Evolutionary conservation across 2,329 filamentous ascomycete species (phyloP).

Genomic region (Penicillium capsulatum): DNA sequence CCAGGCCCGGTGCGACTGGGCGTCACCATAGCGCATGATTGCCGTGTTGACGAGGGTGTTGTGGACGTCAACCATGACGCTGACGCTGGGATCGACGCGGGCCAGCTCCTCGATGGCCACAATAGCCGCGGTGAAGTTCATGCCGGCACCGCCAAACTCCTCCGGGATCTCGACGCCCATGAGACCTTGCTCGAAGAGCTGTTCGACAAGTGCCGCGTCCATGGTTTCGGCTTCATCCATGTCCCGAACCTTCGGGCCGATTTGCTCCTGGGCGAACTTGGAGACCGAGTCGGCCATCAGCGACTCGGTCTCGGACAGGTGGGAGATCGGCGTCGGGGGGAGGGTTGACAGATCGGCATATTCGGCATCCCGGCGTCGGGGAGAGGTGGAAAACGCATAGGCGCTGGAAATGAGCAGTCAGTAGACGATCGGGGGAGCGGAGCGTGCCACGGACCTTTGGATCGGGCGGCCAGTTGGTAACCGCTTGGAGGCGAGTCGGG

Average conservation of each 20-base stretch:
- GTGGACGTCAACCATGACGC: conserved; percentile 93
- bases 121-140: conserved; percentile 98
- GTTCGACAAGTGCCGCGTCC: conserved; percentile 82
- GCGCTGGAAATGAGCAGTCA: conserved; percentile 27
- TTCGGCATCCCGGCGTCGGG: conserved; percentile 54
- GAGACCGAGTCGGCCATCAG: conserved; percentile 86
- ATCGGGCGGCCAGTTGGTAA: conserved; percentile 36
- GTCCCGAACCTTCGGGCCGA: conserved; percentile 85
- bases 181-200: conserved; percentile 92
- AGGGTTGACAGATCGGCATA: conserved; percentile 68
- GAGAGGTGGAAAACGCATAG: conserved; percentile 59
- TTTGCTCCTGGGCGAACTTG: conserved; percentile 84
- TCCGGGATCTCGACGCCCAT: conserved; percentile 98
- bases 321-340: conserved; percentile 85
- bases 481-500: conserved; percentile 39
- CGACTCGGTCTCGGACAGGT: conserved; percentile 82
- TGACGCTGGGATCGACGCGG: conserved; percentile 87
- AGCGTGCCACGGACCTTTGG: conserved; percentile 36
- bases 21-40: conserved; percentile 76
- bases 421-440: not conserved
- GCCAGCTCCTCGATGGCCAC: conserved; percentile 96
- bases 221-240: conserved; percentile 97
- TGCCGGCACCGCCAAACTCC: conserved; percentile 91
- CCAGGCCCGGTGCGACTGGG: conserved; percentile 75
- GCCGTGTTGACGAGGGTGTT: conserved; percentile 97